Conservation (phyloP, 2,329 filamentous ascomycete species). For the Pseudopithomyces chartarum region DNA sequence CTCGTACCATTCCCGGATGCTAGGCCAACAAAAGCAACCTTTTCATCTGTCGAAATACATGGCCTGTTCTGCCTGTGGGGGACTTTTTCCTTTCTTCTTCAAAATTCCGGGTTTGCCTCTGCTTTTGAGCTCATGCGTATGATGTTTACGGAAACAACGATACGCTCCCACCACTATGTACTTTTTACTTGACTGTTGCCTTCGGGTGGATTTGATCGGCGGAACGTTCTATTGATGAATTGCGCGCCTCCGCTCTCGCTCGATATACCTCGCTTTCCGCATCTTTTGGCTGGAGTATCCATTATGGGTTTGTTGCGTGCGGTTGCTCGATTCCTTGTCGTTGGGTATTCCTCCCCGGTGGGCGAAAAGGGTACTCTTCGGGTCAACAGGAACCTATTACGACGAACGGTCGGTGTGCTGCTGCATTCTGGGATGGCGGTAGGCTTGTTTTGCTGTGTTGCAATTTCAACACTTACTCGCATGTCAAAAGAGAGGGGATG, state of each 20-base stretch:
- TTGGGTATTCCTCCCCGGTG: not conserved
- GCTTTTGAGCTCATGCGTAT: slow-evolving; percentile 21
- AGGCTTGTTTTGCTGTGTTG: not conserved
- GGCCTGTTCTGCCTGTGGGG: slow-evolving; percentile 14
- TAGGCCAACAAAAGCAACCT: slow-evolving; percentile 25
- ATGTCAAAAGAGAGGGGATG: not conserved
- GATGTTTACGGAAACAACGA: slow-evolving; percentile 28
- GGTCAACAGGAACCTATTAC: not conserved
- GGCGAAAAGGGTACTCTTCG: not conserved
- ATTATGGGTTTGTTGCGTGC: not conserved
- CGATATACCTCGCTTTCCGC: slow-evolving; percentile 8
- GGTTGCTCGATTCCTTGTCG: not conserved
- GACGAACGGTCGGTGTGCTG: not conserved
- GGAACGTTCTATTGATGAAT: slow-evolving; percentile 4
- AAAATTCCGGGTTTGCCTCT: slow-evolving; percentile 16
- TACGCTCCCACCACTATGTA: slow-evolving; percentile 24
- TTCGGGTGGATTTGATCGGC: slow-evolving; percentile 21
- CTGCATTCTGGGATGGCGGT: not conserved
- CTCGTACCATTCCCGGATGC: slow-evolving; percentile 16
- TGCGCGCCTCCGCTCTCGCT: slow-evolving; percentile 1
- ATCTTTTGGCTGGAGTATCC: slow-evolving; percentile 8
- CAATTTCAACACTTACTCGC: not conserved
- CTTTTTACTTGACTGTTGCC: slow-evolving; percentile 19
- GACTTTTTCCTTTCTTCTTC: slow-evolving; percentile 18
- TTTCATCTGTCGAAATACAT: slow-evolving; percentile 8